Conservation (phyloP, 768 basidiomycete genomes). For the Termitomyces sp. region DNA sequence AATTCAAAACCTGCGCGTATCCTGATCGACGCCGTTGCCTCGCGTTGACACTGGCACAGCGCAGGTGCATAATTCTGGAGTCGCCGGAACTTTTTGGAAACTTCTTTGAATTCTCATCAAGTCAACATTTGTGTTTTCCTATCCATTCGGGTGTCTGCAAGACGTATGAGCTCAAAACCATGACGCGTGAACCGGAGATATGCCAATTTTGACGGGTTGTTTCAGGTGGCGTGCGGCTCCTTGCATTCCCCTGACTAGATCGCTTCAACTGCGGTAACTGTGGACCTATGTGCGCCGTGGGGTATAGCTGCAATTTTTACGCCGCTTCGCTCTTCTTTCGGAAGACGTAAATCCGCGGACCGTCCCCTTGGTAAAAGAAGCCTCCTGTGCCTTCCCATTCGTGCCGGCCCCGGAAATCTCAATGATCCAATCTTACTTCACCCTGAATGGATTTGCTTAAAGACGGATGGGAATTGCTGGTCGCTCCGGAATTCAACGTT, state of each 20-base stretch:
- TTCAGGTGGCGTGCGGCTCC: not conserved
- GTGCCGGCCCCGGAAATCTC: slow-evolving; percentile 34
- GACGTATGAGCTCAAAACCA: not conserved
- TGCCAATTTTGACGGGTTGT: slow-evolving; percentile 1
- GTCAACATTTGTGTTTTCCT: not conserved
- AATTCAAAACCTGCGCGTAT: slow-evolving; percentile 9
- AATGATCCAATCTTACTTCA: slow-evolving; percentile 34
- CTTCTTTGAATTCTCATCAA: not conserved
- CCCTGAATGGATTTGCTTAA: slow-evolving; percentile 37
- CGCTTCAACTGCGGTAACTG: not conserved
- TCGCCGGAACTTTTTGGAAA: not conserved
- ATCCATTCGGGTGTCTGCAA: not conserved
- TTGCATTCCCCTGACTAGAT: not conserved
- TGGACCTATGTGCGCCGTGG: not conserved
- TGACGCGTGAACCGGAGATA: not conserved
- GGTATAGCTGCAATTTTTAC: not conserved
- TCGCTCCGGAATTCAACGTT: slow-evolving; percentile 20
- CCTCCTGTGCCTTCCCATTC: slow-evolving; percentile 26
- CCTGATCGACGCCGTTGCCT: slow-evolving; percentile 13
- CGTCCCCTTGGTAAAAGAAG: slow-evolving; percentile 35
- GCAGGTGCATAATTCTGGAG: slow-evolving; percentile 17
- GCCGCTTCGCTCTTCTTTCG: not conserved
- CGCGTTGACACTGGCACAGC: slow-evolving; percentile 23
- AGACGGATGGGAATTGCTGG: slow-evolving; percentile 22
- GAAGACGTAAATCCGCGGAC: slow-evolving; percentile 37